These are phyloP conservation scores for Extremus antarcticus DNA, from an alignment of 495 filamentous ascomycete genomes.

Conservation along the genomic window DNA sequence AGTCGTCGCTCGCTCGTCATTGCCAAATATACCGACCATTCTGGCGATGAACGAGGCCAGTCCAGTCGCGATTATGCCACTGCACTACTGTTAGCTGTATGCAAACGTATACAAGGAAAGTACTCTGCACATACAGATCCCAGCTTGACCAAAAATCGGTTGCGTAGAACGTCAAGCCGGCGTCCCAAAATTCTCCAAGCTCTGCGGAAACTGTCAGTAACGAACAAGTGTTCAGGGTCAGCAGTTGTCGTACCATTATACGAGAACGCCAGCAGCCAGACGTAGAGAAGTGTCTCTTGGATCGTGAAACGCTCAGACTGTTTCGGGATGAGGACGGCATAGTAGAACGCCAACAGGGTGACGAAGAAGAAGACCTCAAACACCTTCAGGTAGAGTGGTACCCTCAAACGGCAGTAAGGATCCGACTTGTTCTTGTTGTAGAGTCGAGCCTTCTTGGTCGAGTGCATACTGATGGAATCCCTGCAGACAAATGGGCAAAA, in stretches of 20 bases:
- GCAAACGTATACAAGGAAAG: too few relatives aligned
- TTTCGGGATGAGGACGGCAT: constrained; percentile 61
- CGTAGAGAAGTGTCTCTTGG: constrained; percentile 45
- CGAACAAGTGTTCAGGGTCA: not conserved
- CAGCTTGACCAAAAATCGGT: constrained; percentile 86
- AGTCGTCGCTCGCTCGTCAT: constrained; percentile 54
- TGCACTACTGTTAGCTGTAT: not conserved
- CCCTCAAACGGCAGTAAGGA: constrained; percentile 71
- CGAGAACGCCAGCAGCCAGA: constrained; percentile 75
- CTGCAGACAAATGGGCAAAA: too few relatives aligned
- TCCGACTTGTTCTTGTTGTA: constrained; percentile 71
- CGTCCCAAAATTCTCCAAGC: constrained; percentile 68
- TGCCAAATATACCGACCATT: constrained; percentile 57
- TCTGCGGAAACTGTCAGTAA: constrained; percentile 4
- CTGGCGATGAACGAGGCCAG: constrained; percentile 60
- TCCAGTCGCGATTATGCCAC: constrained; percentile 71
- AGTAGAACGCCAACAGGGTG: constrained; percentile 72
- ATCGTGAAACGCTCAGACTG: constrained; percentile 38
- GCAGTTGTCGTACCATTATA: constrained; percentile 55
- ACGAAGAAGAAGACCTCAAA: constrained; percentile 84
- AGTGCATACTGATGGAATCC: constrained; percentile 53
- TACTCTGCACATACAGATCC: constrained; percentile 47
- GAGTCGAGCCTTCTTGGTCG: constrained; percentile 67
- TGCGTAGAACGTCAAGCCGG: constrained; percentile 70
- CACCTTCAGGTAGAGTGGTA: constrained; percentile 83